Conservation (phyloP, 345 rosid genomes). For the Noccaea caerulescens region DNA sequence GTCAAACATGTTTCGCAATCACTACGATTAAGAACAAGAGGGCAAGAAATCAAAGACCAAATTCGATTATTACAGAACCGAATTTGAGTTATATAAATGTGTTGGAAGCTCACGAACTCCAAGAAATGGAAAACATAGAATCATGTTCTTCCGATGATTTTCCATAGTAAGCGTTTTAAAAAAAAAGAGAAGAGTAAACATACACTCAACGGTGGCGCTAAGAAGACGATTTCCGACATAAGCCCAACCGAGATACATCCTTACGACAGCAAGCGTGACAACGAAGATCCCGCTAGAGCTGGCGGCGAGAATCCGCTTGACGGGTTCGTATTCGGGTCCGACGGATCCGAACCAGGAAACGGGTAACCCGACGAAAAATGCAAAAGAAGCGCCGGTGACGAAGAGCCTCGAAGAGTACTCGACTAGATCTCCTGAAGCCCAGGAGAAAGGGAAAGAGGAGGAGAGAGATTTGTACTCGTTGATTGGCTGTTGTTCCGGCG, state of each 20-base stretch:
- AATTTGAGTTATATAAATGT: background rate
- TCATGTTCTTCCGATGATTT: background rate
- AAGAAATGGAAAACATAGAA: background rate
- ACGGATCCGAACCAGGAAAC: constrained; percentile 84
- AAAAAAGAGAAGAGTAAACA: background rate
- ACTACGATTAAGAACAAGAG: too few species aligned
- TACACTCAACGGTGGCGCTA: constrained; percentile 95
- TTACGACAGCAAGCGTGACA: constrained; percentile 81
- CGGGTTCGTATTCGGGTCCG: constrained; percentile 67
- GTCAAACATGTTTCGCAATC: background rate
- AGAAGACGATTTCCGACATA: constrained; percentile 95
- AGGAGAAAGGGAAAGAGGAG: constrained; percentile 82
- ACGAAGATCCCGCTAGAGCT: constrained; percentile 76
- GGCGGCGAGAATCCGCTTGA: constrained; percentile 59
- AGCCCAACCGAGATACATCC: constrained; percentile 99
- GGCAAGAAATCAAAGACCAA: background rate
- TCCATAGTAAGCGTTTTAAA: background rate
- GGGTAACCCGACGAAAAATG: constrained; percentile 71
- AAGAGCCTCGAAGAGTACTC: constrained; percentile 66
- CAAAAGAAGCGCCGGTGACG: constrained; percentile 73
- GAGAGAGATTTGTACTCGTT: constrained; percentile 86
- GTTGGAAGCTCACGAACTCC: too few species aligned
- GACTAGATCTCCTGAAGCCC: constrained; percentile 66
- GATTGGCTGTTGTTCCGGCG: constrained; percentile 78
- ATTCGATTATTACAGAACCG: background rate